phyloP scores from a whole-genome alignment of 495 filamentous ascomycete genomes.

The Cercophora scortea region DNA sequence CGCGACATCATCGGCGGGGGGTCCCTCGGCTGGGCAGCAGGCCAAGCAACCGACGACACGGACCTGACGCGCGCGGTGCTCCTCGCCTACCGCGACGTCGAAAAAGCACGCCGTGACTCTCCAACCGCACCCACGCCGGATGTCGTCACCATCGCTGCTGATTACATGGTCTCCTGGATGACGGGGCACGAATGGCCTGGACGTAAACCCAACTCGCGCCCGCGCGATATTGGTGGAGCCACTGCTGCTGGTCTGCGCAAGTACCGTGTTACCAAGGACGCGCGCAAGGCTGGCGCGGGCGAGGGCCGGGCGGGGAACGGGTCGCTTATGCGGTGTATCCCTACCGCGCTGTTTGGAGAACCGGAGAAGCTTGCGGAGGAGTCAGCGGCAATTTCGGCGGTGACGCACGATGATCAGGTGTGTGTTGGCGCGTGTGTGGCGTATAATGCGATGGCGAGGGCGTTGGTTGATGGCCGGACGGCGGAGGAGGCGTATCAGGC shows the following conservation, averaged over 20 bases:
- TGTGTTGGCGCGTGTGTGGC: conserved; percentile 14
- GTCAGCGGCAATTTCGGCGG: conserved; percentile 7
- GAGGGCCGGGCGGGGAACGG: conserved; percentile 19
- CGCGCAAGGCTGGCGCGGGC: conserved; percentile 9
- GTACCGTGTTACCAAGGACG: conserved; percentile 8
- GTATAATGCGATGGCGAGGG: conserved; percentile 16
- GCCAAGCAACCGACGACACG: conserved; percentile 14
- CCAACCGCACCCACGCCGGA: background rate
- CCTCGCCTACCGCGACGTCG: conserved; percentile 13
- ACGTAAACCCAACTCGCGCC: conserved; percentile 4
- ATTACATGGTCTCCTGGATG: conserved; percentile 20
- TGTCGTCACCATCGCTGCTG: conserved; percentile 6
- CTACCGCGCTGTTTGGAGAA: conserved; percentile 15
- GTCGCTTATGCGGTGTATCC: conserved; percentile 20
- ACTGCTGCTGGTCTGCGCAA: conserved; percentile 10
- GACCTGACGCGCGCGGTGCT: conserved; percentile 10
- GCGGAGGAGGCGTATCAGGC: conserved; percentile 11
- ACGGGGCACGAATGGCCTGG: conserved; percentile 17
- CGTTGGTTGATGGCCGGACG: conserved; percentile 12
- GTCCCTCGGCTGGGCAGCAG: conserved; percentile 17
- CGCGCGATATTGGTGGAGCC: conserved; percentile 17
- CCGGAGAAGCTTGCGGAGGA: background rate
- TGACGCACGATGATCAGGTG: conserved; percentile 18
- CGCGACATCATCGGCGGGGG: conserved; percentile 24
- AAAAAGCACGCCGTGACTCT: background rate